Base-by-base conservation (phyloP, 176 grass and related monocot genomes). In the Elymus sibiricus region DNA sequence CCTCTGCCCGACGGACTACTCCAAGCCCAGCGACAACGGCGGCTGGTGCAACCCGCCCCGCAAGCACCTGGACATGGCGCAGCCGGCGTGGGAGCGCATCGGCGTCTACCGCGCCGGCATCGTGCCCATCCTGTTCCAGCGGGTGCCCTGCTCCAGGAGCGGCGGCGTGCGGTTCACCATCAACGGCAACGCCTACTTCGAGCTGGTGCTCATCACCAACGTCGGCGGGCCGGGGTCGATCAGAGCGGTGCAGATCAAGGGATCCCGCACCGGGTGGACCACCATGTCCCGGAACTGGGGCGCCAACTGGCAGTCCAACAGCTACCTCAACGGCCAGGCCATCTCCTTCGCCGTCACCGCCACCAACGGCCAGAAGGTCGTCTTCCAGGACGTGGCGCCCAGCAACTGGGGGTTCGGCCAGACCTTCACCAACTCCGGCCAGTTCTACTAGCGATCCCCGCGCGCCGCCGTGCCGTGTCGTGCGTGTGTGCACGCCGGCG, bases 21-120 rank as follows among this genome's bases (percentile, higher is more conserved):
- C 55, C 8, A 74, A 88, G 34, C 67, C 91, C 4, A 98, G 27
- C 69, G 11, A 95, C 65, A 5, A 59, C 55, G 95, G 93, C 49
- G 95, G 95, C 9, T 98, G 95, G 95, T 98, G 95, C 93, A 98
- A 98, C 89, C 93, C 95, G 1, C 95, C 95, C n/a, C 95, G 89
- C 2, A 59, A 60, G 27, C 95, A 98, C 72, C 75, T 98, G 11
- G 95, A 98, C 82, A 93, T 98, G 93, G 87, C 95, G 7, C 89
- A 98, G 85, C 95, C 95, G 0, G 91, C 89, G 10, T 98, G 88
- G 81, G 75, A 92, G 38, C 65, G 85, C 81, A 98, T 98, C 62
- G 95, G 86, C 15, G 25, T 92, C 80, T 89, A 86, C 70, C 76
- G 74, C 8, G 95, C 63, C 8, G 95, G 95, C 19, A 92, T 92